Evolutionary conservation across 2,329 filamentous ascomycete genomes (phyloP), one percentile per base, ranked within the genome.

Genomic region (Fusarium sp.): DNA sequence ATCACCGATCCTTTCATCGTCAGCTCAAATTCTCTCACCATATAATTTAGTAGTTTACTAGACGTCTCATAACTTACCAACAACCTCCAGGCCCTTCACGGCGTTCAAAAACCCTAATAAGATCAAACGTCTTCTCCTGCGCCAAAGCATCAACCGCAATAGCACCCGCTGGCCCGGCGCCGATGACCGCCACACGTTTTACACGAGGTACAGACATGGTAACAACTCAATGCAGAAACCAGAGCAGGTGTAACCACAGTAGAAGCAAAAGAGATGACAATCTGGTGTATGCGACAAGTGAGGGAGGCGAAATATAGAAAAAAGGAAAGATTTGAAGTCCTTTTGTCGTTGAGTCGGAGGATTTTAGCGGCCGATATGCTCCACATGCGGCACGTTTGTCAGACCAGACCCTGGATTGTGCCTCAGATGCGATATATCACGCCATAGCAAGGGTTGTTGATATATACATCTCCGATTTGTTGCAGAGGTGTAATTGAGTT

Each of bases 61-160:
- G 27, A 35, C 0, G 6, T 7, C 1, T 19, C 25, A 19, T 23
- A 23, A 54, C 51, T 84, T 78, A 90, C 90, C 89, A 92, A 60
- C 87, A 90, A 23, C 90, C 90, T 56, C 89, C 90, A 3, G 88
- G 82, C 19, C 83, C 84, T 67, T 89, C 87, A 56, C 88, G 85
- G 33, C 89, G 82, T 76, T 92, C 90, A 76, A 91, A 92, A 0
- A 91, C 88, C 10, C 87, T 84, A 60, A 91, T 88, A 5, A 82
- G 78, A 64, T 90, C 86, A 73, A 91, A 91, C 1, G 81, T 76
- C 68, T 88, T 83, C 76, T 92, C 90, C 75, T 88, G 84, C 31
- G 84, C 84, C 35, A 91, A 79, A 9, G 89, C 89, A 81, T 91
- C 88, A 7, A 90, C 85, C 0, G 88, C 80, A 62, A 91, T 90